Percentiles rank a stretch among this genome's conserved stretches.
Conservation (phyloP, 371 early-diverging fungal species). For the Apophysomyces sp. region DNA sequence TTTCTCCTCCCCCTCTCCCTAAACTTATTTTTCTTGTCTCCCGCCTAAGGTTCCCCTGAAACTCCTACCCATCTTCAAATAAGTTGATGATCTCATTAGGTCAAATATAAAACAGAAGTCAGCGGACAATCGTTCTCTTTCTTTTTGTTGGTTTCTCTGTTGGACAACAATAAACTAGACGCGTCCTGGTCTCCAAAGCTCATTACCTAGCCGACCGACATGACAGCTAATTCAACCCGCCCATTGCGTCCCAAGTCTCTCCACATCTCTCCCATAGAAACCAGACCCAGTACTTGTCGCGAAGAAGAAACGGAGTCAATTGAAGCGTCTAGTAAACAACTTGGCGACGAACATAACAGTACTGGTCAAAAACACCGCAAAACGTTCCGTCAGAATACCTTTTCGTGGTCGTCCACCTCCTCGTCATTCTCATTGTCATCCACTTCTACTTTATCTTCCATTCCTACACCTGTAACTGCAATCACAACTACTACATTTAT, state of each 20-base stretch:
- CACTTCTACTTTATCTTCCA: slow-evolving; percentile 2
- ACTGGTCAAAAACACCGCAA: neutral
- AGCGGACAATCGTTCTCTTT: neutral
- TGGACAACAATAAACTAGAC: neutral
- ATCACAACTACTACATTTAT: slow-evolving; percentile 6
- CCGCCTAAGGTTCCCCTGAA: slow-evolving; percentile 1
- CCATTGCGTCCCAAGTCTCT: neutral
- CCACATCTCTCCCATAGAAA: neutral
- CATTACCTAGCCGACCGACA: neutral
- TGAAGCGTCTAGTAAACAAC: neutral
- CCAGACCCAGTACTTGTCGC: neutral
- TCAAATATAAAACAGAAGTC: neutral
- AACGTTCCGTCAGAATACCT: neutral
- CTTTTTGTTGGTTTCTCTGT: neutral
- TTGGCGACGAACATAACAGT: neutral
- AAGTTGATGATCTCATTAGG: slow-evolving; percentile 2
- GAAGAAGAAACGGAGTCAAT: neutral
- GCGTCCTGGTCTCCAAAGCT: neutral
- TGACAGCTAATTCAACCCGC: neutral
- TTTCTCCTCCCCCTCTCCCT: neutral
- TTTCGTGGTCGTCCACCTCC: slow-evolving; percentile 10
- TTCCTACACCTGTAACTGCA: slow-evolving; percentile 5
- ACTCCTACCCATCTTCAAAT: neutral
- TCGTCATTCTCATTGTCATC: slow-evolving; percentile 5
- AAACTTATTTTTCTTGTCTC: neutral